These are phyloP conservation scores for Coprinopsis cinerea DNA, from an alignment of 768 basidiomycete species.

Conservation along the genomic window DNA sequence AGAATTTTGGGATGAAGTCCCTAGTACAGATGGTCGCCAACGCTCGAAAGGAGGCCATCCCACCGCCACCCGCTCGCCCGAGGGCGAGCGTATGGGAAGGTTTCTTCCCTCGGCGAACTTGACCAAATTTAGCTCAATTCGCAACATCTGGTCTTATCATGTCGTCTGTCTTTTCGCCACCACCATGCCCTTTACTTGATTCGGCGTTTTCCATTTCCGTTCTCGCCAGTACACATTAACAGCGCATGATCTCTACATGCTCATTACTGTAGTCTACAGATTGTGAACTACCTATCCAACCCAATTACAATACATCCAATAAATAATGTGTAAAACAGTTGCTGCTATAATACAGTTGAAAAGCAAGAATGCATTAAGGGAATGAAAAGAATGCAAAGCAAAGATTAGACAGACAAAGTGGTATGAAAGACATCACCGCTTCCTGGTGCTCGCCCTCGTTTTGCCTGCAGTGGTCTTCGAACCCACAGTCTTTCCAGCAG, in stretches of 20 bases:
- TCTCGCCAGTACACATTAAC: no score
- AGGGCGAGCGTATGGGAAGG: conserved; percentile 35
- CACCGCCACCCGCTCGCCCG: conserved; percentile 19
- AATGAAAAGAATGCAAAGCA: not conserved
- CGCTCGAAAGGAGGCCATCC: conserved; percentile 42
- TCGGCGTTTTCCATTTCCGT: no score
- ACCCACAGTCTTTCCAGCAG: conserved; percentile 13
- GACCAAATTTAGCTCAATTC: no score
- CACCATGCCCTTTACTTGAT: no score
- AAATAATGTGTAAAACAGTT: not conserved
- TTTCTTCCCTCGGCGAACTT: conserved; percentile 34
- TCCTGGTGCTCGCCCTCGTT: conserved; percentile 26
- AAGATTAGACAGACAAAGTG: not conserved
- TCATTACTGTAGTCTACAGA: not conserved
- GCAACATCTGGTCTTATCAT: no score
- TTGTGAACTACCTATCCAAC: not conserved
- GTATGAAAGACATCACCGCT: not conserved
- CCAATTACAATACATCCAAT: not conserved
- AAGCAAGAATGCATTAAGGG: no score
- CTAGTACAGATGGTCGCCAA: conserved; percentile 46
- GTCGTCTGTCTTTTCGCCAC: no score
- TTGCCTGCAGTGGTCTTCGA: conserved; percentile 23
- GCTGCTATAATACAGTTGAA: no score
- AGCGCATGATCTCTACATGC: not conserved
- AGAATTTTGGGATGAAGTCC: conserved; percentile 57